These are phyloP conservation scores for Penicillium sp. DNA, from an alignment of 2,329 filamentous ascomycete genomes.

Conservation along the genomic window DNA sequence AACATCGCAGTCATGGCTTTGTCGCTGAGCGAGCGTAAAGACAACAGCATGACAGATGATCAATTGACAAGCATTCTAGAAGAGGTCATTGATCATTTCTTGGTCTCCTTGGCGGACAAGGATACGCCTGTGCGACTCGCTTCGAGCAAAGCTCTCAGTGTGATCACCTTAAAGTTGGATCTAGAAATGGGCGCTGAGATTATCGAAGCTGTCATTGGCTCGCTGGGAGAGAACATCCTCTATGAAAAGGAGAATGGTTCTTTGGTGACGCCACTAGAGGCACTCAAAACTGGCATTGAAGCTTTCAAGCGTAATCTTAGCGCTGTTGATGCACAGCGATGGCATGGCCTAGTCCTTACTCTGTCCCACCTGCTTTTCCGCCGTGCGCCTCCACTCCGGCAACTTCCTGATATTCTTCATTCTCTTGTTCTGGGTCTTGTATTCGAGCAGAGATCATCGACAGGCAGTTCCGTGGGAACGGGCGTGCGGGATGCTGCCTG, in stretches of 20 bases:
- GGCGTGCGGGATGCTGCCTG: slow-evolving; percentile 94
- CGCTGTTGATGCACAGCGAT: slow-evolving; percentile 75
- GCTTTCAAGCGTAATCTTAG: slow-evolving; percentile 59
- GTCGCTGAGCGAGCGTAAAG: slow-evolving; percentile 44
- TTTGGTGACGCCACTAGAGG: slow-evolving; percentile 38
- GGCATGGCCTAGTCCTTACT: slow-evolving; percentile 90
- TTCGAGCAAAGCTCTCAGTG: slow-evolving; percentile 86
- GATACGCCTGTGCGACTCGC: slow-evolving; percentile 89
- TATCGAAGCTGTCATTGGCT: slow-evolving; percentile 77
- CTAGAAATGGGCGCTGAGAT: slow-evolving; percentile 80
- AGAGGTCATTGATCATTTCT: slow-evolving; percentile 74
- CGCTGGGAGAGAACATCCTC: slow-evolving; percentile 62
- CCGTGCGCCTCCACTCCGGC: slow-evolving; percentile 69
- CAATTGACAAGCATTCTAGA: slow-evolving; percentile 62
- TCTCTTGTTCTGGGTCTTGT: slow-evolving; percentile 74
- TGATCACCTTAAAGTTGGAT: slow-evolving; percentile 78
- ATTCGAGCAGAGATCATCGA: slow-evolving; percentile 84
- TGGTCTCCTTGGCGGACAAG: slow-evolving; percentile 76
- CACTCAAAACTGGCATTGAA: slow-evolving; percentile 32
- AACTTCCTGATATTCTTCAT: slow-evolving; percentile 71
- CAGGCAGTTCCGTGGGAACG: slow-evolving; percentile 79
- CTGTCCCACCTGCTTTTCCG: slow-evolving; percentile 84
- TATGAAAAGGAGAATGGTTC: slow-evolving; percentile 47
- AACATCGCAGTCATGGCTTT: slow-evolving; percentile 68
- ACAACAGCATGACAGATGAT: slow-evolving; percentile 28